A percentile compares a stretch with the other conserved stretches of the same genome.
phyloP scores from a whole-genome alignment of 2,329 filamentous ascomycete genomes.

The Colletotrichum destructivum region DNA sequence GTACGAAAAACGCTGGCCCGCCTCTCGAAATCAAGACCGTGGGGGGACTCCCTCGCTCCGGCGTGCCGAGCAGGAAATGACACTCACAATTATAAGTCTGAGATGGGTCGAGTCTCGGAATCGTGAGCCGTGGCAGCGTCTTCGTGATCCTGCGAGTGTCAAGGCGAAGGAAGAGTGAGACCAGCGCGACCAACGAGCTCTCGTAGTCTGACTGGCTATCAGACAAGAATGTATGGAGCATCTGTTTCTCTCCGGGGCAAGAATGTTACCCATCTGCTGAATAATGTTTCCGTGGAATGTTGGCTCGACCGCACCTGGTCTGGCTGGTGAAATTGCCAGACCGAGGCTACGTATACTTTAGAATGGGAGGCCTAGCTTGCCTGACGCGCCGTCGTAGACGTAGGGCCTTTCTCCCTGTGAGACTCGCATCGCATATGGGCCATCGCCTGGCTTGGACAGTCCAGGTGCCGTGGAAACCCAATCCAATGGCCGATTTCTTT shows the following conservation, averaged over 20 bases:
- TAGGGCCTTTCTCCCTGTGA: constrained; percentile 8
- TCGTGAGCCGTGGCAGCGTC: constrained; percentile 20
- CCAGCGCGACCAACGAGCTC: background rate
- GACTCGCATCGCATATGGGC: background rate
- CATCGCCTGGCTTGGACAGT: background rate
- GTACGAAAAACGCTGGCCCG: background rate
- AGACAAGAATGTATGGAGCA: background rate
- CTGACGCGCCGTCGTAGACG: background rate
- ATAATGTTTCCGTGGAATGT: constrained; percentile 11
- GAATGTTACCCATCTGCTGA: constrained; percentile 16
- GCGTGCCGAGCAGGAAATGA: constrained; percentile 10
- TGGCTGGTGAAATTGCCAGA: background rate
- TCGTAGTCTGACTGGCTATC: background rate
- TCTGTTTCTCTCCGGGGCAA: background rate
- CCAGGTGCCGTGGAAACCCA: background rate
- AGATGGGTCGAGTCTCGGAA: constrained; percentile 23
- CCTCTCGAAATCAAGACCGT: constrained; percentile 16
- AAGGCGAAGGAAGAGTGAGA: background rate
- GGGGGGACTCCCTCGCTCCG: background rate
- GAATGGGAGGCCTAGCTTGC: constrained; percentile 5
- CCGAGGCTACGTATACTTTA: background rate
- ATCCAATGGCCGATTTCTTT: background rate
- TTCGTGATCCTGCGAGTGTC: background rate
- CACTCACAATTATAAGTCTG: constrained; percentile 19
- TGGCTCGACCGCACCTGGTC: background rate